Base-by-base conservation (phyloP, 768 basidiomycete species). In the Collybiopsis luxurians region DNA sequence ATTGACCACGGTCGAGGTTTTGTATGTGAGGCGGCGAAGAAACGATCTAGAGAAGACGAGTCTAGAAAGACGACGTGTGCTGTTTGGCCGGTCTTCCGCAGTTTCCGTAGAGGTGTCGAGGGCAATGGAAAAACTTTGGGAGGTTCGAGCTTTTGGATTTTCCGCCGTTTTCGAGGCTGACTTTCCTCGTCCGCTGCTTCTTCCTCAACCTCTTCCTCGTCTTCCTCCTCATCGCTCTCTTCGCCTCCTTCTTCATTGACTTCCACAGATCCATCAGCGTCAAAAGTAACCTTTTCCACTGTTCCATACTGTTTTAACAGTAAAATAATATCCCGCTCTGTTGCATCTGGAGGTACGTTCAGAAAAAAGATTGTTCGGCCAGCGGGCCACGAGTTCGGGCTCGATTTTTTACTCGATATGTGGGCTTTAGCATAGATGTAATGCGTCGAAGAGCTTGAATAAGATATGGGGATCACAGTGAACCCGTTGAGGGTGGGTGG, bases 271-370 rank as follows among this genome's bases (percentile, higher is more conserved):
- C 72, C 62, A 58, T 83, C 80, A 13, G 74, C 71, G 54, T 85
- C 81, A 63, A 94, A 89, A 1, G 84, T 61, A 10, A 94, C 84
- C 48, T 76, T 77, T 69, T 96, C 95, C 17, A 95, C 79, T 0
- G 85, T 86, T 23, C 95, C 94, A 55, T 80, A 84, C 23, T 77
- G 64, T 65, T 86, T 86, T 76, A 95, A 95, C n/a, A 97, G 75
- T 11, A 82, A 71, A 2, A 84, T 74, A 0, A 97, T 71, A 64
- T 94, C 92, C 36, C 90, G 79, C 62, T 91, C 90, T 1, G 91
- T 90, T 2, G 91, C 83, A 67, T 96, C 93, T 55, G 92, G 87
- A 1, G 95, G 94, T 4, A 95, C 73, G 64, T 98, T 97, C 54
- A 90, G 90, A 2, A 95, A 73, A 65, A 98, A 98, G 10, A 96